Conservation (phyloP, 2,329 filamentous ascomycete species). For the Escovopsis sp. region DNA sequence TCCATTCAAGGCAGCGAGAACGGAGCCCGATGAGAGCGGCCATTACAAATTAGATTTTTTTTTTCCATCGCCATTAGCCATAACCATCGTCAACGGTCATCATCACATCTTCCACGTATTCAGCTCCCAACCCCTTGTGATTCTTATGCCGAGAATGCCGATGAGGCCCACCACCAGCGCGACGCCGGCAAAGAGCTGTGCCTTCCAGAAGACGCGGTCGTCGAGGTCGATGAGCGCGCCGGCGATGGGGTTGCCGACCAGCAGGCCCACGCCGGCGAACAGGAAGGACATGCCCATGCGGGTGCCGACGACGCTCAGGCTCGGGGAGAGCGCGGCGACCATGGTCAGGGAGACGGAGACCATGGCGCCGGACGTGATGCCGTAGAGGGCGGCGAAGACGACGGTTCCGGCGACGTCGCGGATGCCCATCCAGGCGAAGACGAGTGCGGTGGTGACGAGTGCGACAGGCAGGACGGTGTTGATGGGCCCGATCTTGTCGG, state of each 20-base stretch:
- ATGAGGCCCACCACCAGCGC: not conserved
- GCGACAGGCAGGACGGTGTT: conserved; percentile 18
- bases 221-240: conserved; percentile 1
- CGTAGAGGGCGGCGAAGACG: conserved; percentile 1
- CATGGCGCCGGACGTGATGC: not conserved
- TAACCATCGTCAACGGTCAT: too few species aligned
- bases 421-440: conserved; percentile 2
- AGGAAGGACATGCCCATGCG: conserved; percentile 2
- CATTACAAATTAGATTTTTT: too few species aligned
- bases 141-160: not conserved
- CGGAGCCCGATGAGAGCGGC: too few species aligned
- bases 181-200: not conserved
- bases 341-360: not conserved
- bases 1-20: too few species aligned
- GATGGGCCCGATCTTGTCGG: conserved; percentile 20
- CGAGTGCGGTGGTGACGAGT: not conserved
- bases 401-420: not conserved
- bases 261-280: not conserved
- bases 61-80: too few species aligned
- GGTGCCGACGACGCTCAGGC: not conserved
- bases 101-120: not conserved
- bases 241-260: conserved; percentile 3
- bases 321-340: not conserved
- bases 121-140: not conserved
- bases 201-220: not conserved